Evolutionary conservation across 1,139 yeast species (phyloP), one percentile per base, ranked within the genome.

Genomic region (Yamadazyma friedrichii): DNA sequence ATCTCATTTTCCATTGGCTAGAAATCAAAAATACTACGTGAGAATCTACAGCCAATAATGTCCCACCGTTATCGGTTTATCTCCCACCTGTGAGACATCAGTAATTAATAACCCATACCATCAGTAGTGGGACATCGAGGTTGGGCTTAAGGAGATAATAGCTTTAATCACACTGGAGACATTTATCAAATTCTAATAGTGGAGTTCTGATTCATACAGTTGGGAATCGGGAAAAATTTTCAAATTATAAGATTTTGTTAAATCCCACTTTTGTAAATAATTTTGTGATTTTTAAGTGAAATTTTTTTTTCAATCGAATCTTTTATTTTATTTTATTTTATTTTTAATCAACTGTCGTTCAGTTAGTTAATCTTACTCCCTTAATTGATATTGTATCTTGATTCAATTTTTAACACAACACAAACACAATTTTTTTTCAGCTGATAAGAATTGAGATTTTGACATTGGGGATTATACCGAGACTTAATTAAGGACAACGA

Each of bases 41-140:
- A 6, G 29, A 13, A 35, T 35, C 33, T 22, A 17, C 26, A 35
- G 24, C 44, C 44, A 42, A 42, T 42, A 10, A 35, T 15, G 26
- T 31, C 30, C 32, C 40, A 22, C 42, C 45, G 45, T 35, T 42
- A 42, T 32, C 45, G 45, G 45, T 31, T 35, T 35, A 39, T 39
- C 42, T 35, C 15, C 31, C 32, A 33, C 42, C 39, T 31, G 39
- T 35, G 39, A 39, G 42, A 39, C 42, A 35, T 35, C 31, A 31
- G 20, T 33, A 33, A 33, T 33, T 33, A 33, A 6, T 32, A 20
- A 32, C 24, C 24, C 24, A 33, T 15, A 16, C 12, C 8, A 17
- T 33, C 25, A 17, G 12, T 33, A 4, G 33, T 31, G 33, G 17
- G 15, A 20, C 24, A 20, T 20, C n/a, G n/a, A n/a, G n/a, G n/a